Evolutionary conservation across 768 basidiomycete genomes (phyloP).

Genomic region (Austroboletus eburneus): DNA sequence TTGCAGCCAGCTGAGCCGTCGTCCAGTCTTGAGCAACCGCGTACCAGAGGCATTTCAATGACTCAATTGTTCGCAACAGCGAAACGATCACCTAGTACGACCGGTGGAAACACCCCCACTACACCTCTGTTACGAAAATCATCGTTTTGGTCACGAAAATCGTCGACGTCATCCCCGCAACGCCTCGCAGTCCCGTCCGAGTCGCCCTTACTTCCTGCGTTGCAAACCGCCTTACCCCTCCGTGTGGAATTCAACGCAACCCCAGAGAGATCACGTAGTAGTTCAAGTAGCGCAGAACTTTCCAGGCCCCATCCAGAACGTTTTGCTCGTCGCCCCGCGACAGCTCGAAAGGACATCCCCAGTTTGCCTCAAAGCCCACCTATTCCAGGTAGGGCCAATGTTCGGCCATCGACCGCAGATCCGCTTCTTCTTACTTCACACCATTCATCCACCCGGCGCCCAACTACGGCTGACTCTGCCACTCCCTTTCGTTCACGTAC

Average conservation of each 20-base stretch:
- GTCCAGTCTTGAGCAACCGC: conserved; percentile 22
- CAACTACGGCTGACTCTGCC: conserved; percentile 41
- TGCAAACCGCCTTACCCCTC: conserved; percentile 44
- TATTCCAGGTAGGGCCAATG: conserved; percentile 4
- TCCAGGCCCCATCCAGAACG: conserved; percentile 45
- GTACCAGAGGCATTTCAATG: conserved; percentile 56
- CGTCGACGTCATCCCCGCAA: conserved; percentile 33
- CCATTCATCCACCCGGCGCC: conserved; percentile 28
- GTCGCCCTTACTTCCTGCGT: conserved; percentile 34
- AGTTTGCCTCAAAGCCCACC: conserved; percentile 10
- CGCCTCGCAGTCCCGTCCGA: conserved; percentile 28
- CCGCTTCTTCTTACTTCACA: conserved; percentile 12
- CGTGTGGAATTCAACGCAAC: conserved; percentile 28
- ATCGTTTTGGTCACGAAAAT: conserved; percentile 66
- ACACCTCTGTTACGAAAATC: conserved; percentile 50
- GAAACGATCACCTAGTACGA: conserved; percentile 35
- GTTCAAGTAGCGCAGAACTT: conserved; percentile 28
- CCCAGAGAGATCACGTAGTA: conserved; percentile 18
- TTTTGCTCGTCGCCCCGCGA: conserved; percentile 9
- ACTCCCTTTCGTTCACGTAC: conserved; percentile 29
- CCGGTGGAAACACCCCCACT: conserved; percentile 22
- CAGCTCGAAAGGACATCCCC: conserved; percentile 7
- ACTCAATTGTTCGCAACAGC: conserved; percentile 39
- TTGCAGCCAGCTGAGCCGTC: conserved; percentile 14
- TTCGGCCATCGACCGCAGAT: conserved; percentile 18